These are phyloP conservation scores for Phascolomyces articulosus DNA, from an alignment of 371 early-diverging fungal species.

Conservation along the genomic window DNA sequence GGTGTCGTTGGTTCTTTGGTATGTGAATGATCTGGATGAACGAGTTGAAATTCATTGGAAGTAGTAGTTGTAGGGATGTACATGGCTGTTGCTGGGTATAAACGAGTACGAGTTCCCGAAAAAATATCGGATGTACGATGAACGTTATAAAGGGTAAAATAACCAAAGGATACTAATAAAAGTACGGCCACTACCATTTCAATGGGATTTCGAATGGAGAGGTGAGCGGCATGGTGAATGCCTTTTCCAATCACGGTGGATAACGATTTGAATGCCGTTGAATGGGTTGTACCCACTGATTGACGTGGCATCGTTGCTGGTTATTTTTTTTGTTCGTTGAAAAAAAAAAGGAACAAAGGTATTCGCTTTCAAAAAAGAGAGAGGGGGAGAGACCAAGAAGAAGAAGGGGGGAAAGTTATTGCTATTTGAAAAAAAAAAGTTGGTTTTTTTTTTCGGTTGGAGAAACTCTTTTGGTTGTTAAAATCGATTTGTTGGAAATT, in stretches of 20 bases:
- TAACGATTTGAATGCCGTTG: constrained; percentile 8
- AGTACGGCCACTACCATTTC: constrained; percentile 80
- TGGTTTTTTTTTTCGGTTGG: too few species aligned
- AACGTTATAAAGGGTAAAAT: constrained; percentile 78
- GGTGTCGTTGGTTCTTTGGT: neutral
- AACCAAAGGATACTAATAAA: constrained; percentile 74
- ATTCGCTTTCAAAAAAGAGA: too few species aligned
- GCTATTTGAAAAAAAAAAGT: too few species aligned
- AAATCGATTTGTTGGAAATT: too few species aligned
- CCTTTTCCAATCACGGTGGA: constrained; percentile 26
- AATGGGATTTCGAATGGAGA: constrained; percentile 70
- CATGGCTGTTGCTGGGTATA: constrained; percentile 58
- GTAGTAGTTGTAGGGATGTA: too few species aligned
- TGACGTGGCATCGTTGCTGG: neutral
- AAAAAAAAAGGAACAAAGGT: neutral
- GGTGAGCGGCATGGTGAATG: constrained; percentile 23
- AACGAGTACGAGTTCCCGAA: constrained; percentile 52
- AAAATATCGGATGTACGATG: constrained; percentile 76
- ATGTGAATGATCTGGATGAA: neutral
- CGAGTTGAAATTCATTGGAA: too few species aligned
- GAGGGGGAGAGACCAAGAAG: too few species aligned
- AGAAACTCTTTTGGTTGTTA: too few species aligned
- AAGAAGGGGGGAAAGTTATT: too few species aligned
- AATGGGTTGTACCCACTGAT: too few species aligned
- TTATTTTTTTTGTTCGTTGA: neutral